Percentiles rank a stretch among this genome's conserved stretches.
phyloP scores from a whole-genome alignment of 2,329 filamentous ascomycete species.

The Sordariomycetes sp. region DNA sequence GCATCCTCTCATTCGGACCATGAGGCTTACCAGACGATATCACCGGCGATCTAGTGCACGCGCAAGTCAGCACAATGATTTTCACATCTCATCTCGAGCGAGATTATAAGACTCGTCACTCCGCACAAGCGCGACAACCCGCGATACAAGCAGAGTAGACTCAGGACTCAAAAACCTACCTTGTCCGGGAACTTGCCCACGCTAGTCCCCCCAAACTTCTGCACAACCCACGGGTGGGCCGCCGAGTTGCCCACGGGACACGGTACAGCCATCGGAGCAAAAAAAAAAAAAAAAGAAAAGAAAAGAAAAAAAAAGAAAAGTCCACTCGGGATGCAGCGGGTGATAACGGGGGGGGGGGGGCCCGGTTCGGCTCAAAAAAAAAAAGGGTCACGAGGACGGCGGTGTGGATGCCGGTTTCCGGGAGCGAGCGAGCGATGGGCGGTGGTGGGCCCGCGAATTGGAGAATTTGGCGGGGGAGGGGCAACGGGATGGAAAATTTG shows the following conservation, averaged over 20 bases:
- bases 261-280: background rate
- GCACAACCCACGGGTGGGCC: constrained; percentile 59
- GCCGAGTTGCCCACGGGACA: background rate
- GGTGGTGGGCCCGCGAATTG: background rate
- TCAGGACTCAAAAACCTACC: constrained; percentile 20
- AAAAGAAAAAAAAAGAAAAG: no score
- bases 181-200: constrained; percentile 84
- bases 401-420: background rate
- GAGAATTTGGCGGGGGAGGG: background rate
- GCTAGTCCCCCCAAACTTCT: constrained; percentile 92
- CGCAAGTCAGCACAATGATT: background rate
- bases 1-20: background rate
- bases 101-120: background rate
- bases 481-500: background rate
- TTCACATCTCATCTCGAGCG: background rate
- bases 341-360: background rate
- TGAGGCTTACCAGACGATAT: constrained; percentile 25
- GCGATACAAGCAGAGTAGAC: background rate
- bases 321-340: background rate
- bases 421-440: background rate
- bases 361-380: background rate
- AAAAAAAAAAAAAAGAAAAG: no score
- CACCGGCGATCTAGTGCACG: constrained; percentile 22
- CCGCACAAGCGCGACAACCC: background rate
- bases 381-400: background rate